These are phyloP conservation scores for Ganoderma lingzhi DNA, from an alignment of 1,284 basidiomycete species.

Conservation along the genomic window DNA sequence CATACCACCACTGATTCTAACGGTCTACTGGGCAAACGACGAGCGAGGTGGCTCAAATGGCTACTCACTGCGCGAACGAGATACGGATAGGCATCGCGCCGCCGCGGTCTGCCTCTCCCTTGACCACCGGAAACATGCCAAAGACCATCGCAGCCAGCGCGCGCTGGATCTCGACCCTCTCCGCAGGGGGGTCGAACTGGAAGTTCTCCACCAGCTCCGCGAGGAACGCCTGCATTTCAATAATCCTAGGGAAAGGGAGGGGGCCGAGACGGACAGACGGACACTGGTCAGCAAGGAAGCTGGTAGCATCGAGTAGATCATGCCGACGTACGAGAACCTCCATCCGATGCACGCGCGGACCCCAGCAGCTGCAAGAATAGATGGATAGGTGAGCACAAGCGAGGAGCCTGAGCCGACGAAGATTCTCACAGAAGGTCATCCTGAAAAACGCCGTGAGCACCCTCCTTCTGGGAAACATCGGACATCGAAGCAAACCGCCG, in stretches of 20 bases:
- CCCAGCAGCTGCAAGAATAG: constrained; percentile 34
- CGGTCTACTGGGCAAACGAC: no score
- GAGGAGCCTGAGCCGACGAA: background rate
- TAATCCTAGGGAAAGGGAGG: constrained; percentile 27
- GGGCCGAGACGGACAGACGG: background rate
- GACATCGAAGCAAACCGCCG: background rate
- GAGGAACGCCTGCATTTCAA: constrained; percentile 38
- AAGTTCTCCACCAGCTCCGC: constrained; percentile 38
- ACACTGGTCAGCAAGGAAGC: background rate
- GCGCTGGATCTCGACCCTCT: constrained; percentile 45
- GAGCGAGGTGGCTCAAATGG: no score
- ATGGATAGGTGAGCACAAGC: background rate
- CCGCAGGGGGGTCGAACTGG: constrained; percentile 41
- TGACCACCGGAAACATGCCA: constrained; percentile 52
- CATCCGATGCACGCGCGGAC: constrained; percentile 44
- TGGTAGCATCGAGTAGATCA: background rate
- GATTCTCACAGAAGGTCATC: background rate
- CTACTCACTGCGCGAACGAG: constrained; percentile 10
- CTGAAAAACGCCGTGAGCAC: background rate
- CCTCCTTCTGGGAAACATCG: no score
- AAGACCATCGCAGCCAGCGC: constrained; percentile 44
- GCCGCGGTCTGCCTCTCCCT: constrained; percentile 53
- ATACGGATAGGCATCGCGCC: constrained; percentile 22
- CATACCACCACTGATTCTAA: no score
- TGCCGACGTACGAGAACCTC: constrained; percentile 43